Evolutionary conservation across 2,329 filamentous ascomycete genomes (phyloP), one percentile per base, ranked within the genome.

Genomic region (Leptodontidium sp.): DNA sequence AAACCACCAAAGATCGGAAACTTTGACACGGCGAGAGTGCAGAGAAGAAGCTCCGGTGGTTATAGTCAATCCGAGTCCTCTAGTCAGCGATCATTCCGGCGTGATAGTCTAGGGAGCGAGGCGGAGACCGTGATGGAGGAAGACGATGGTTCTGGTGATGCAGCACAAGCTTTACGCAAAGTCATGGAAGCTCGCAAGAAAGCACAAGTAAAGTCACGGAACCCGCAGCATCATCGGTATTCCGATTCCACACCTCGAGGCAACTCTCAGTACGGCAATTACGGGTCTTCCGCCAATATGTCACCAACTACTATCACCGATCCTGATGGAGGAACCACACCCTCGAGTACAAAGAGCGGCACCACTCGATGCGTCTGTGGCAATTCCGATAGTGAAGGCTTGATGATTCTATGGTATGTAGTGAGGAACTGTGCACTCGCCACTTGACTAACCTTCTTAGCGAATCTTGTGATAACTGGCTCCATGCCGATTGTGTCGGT

Each of bases 401-500:
- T 88, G 72, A 85, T 90, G 84, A 84, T 91, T 68, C 87, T 89
- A 78, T 91, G 88, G 88, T 90, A 82, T 69, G 85, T 78, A 43
- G 45, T 64, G 26, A 43, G 8, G 14, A 3, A 63, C 14, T 6
- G 50, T 11, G 32, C 49, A 53, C 68, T 40, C 50, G 53, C 35
- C 52, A 52, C 21, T 65, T 72, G 65, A 76, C 71, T 73, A 65
- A 70, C 58, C 12, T 53, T 57, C 62, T 21, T 73, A 90, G 88
- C 74, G 85, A 90, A 79, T 88, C 87, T 29, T 91, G 88, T 76
- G 88, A 90, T 74, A 85, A 88, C 81, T 89, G 85, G 84, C 84
- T 90, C 38, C 88, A 91, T 75, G 87, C 86, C n/a, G 83, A 82
- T 67, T 91, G 88, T 76, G 83, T 90, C 73, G 87, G 88, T 70